These are phyloP conservation scores for Penicillium canescens DNA, from an alignment of 495 filamentous ascomycete species.

Conservation along the genomic window DNA sequence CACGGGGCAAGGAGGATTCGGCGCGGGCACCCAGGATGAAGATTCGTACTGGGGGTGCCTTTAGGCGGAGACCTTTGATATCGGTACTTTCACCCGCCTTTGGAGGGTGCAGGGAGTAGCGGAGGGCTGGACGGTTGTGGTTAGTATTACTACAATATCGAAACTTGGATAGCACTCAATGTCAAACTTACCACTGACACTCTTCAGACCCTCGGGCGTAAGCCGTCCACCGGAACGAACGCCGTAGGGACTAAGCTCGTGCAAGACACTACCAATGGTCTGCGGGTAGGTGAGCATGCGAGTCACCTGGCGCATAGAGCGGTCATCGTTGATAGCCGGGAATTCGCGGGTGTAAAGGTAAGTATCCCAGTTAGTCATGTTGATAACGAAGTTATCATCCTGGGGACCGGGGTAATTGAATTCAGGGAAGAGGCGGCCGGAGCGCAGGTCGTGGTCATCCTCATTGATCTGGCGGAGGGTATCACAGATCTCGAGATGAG, in stretches of 20 bases:
- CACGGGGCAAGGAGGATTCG: conserved; percentile 90
- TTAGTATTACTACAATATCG: neutral
- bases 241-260: conserved; percentile 90
- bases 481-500: conserved; percentile 90
- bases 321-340: conserved; percentile 81
- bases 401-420: conserved; percentile 87
- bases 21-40: conserved; percentile 96
- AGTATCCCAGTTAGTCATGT: conserved; percentile 99
- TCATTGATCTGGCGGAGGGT: conserved; percentile 90
- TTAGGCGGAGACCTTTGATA: conserved; percentile 77
- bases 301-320: conserved; percentile 87
- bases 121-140: conserved; percentile 60
- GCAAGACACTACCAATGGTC: conserved; percentile 86
- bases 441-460: conserved; percentile 93
- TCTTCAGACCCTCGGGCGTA: conserved; percentile 86
- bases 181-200: conserved; percentile 72
- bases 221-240: conserved; percentile 70
- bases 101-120: conserved; percentile 90
- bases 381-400: conserved; percentile 87
- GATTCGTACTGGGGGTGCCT: conserved; percentile 82
- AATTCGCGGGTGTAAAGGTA: conserved; percentile 88
- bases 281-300: conserved; percentile 89
- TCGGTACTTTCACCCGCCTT: conserved; percentile 69
- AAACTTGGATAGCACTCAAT: neutral
- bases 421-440: conserved; percentile 88